Base-by-base conservation (phyloP, 495 filamentous ascomycete genomes). In the Neurospora tetraspora region DNA sequence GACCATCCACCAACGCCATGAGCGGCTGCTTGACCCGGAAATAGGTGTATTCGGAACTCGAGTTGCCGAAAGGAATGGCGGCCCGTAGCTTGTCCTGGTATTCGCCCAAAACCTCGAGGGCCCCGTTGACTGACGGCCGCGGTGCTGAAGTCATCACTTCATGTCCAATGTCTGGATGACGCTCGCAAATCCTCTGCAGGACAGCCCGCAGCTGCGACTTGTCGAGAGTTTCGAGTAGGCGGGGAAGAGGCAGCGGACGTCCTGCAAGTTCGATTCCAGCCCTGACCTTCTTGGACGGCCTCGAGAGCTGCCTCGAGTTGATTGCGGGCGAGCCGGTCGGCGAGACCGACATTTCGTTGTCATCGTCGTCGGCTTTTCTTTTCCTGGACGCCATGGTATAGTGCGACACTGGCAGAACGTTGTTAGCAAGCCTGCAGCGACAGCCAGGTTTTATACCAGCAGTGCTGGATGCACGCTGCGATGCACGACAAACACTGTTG, bases 11-110 rank as follows among this genome's bases (percentile, higher is more conserved):
- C 40, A 99, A 89, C 31, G 92, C 89, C 37, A 88, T 83, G 3
- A 99, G 87, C 45, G 91, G 88, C 75, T 94, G 92, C 69, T 91
- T 91, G 38, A 98, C 94, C 78, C 96, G 90, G 80, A 97, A 96
- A 79, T 97, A 98, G 31, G 93, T 90, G 82, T 99, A 99, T 75
- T 98, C 96, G 34, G 93, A 95, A 71, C 88, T 90, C 42, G 89
- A 86, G 68, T 92, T 90, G 76, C 96, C 96, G 78, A 94, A 90
- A 10, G 96, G 96, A 72, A 97, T 92, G 0, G 96, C 91, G n/a
- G 88, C 88, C 71, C 88, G 90, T 61, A 98, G 85, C 45, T 87
- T 86, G 12, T 88, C 85, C 78, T 96, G 92, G 76, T 99, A 99
- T 71, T 91, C 90, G 69, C 87, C 86, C 68, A 99, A 86, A 5